Evolutionary conservation across 139 green algal species (phyloP), one percentile per base, ranked within the genome.

Genomic region (Yamagishiella unicocca): DNA sequence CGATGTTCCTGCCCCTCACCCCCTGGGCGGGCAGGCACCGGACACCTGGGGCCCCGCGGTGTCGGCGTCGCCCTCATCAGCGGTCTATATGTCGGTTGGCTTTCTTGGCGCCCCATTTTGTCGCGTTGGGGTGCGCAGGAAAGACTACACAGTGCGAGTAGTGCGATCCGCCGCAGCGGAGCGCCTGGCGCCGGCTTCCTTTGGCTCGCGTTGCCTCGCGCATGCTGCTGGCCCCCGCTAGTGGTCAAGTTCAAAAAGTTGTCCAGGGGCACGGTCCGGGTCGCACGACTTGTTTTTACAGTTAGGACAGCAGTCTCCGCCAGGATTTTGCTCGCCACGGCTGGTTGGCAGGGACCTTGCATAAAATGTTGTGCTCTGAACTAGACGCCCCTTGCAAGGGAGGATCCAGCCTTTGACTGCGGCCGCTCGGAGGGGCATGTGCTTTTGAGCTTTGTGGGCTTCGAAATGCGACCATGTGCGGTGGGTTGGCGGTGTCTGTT

Each of bases 321-420:
- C 66, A 43, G 66, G 25, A 74, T 74, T 74, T 74, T 74, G 31
- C 66, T 29, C 35, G 37, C 33, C 33, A 45, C n/a, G 33, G 31
- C 45, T 74, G 35, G 66, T 46, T 74, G 31, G 31, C 31, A 35
- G 66, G 12, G 14, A 1, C 33, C 33, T 46, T 74, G 66, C 66
- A 74, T 74, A 45, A 74, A 74, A 72, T 72, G 14, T 27, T 71
- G 38, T 71, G 62, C 62, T 27, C 62, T 71, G 19, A 71, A 71
- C 19, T 71, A n/a, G 3, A 14, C 24, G 38, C 24, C 19, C 31
- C 62, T n/a, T n/a, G n/a, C n/a, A n/a, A n/a, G n/a, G n/a, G n/a
- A n/a, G n/a, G n/a, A n/a, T n/a, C n/a, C n/a, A n/a, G n/a, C n/a
- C n/a, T n/a, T n/a, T n/a, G n/a, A n/a, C n/a, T n/a, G n/a, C n/a